phyloP scores from a whole-genome alignment of 78 protist genomes.

The Capsaspora owczarzaki region DNA sequence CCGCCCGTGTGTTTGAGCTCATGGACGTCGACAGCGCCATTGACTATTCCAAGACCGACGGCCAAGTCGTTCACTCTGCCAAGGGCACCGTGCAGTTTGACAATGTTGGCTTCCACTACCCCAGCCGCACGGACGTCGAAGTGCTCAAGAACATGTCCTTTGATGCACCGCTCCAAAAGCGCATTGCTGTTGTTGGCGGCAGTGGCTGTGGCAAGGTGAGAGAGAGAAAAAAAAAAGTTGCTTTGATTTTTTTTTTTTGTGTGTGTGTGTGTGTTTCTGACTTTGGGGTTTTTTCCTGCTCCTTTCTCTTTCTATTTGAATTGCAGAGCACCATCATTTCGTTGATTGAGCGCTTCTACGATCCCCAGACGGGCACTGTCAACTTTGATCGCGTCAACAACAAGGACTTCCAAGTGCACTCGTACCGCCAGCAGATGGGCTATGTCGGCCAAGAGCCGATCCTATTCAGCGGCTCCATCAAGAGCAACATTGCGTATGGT shows the following conservation, averaged over 20 bases:
- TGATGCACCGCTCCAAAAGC: slow-evolving; percentile 10
- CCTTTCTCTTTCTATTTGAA: too few relatives aligned
- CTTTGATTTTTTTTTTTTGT: too few relatives aligned
- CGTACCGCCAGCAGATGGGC: slow-evolving; percentile 34
- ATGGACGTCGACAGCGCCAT: slow-evolving; percentile 58
- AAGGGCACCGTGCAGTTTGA: slow-evolving; percentile 57
- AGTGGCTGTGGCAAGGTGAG: slow-evolving; percentile 82
- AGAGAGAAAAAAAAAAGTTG: too few relatives aligned
- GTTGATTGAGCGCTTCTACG: slow-evolving; percentile 35
- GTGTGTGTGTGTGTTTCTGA: too few relatives aligned
- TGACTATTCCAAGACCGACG: slow-evolving; percentile 39
- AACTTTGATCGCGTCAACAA: slow-evolving; percentile 51
- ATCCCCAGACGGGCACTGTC: slow-evolving; percentile 43
- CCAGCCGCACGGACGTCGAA: slow-evolving; percentile 27
- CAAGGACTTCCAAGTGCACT: neutral
- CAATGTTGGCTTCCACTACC: slow-evolving; percentile 66
- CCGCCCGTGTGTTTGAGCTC: slow-evolving; percentile 53
- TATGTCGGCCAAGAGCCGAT: slow-evolving; percentile 74
- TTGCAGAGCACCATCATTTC: slow-evolving; percentile 53
- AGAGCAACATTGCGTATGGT: slow-evolving; percentile 79
- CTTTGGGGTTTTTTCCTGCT: slow-evolving; percentile 5
- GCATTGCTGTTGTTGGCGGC: slow-evolving; percentile 70
- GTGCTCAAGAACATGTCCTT: slow-evolving; percentile 23
- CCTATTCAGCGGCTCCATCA: slow-evolving; percentile 69
- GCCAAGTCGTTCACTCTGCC: slow-evolving; percentile 14